These are phyloP conservation scores for Mrakia gelida DNA, from an alignment of 768 basidiomycete genomes.

Conservation along the genomic window DNA sequence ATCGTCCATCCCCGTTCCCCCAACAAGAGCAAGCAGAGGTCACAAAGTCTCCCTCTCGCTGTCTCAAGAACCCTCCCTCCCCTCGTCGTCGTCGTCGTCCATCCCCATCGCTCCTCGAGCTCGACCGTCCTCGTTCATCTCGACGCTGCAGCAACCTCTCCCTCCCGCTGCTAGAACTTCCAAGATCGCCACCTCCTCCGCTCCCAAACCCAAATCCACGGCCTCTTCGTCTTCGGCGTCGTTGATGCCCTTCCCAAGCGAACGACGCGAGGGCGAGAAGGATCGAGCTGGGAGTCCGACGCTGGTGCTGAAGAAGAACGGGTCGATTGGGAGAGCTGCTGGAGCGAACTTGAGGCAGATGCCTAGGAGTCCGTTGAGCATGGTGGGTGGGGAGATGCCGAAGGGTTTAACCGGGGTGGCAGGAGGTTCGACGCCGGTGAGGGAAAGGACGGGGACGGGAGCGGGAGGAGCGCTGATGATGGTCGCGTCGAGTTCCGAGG, in stretches of 20 bases:
- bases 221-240: neutral
- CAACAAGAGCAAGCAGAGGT: neutral
- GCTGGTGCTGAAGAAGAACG: neutral
- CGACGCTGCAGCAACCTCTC: neutral
- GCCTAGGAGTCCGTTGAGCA: conserved; percentile 11
- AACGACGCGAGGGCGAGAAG: neutral
- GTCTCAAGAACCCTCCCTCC: neutral
- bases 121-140: neutral
- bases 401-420: neutral
- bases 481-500: neutral
- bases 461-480: neutral
- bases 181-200: neutral
- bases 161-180: neutral
- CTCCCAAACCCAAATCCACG: neutral
- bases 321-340: neutral
- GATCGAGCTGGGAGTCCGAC: neutral
- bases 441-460: neutral
- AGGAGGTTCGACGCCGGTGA: neutral
- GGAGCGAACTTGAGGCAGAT: conserved; percentile 3
- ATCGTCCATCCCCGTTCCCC: conserved; percentile 1
- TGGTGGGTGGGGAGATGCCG: conserved; percentile 2
- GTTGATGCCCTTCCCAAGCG: conserved; percentile 3
- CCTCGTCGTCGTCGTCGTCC: neutral
- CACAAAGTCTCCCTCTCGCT: conserved; percentile 8
- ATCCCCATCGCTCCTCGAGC: conserved; percentile 9